A percentile compares a stretch with the other conserved stretches of the same genome.
Evolutionary conservation across 2,329 filamentous ascomycete species (phyloP).

Genomic region (Fusarium fracticaudum): DNA sequence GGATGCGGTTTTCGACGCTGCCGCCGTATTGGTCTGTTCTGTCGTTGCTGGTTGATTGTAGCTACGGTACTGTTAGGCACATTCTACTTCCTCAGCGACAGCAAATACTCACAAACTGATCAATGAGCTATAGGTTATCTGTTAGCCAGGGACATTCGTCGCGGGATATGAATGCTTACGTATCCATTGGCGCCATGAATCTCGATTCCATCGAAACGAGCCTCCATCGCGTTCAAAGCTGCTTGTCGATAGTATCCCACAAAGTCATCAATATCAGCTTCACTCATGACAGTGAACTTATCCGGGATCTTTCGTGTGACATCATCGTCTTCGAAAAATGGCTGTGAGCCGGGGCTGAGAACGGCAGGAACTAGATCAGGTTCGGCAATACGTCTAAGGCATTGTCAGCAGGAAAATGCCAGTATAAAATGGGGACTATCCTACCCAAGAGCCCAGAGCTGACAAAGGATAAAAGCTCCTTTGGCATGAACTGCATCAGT

Average conservation of each 20-base stretch:
- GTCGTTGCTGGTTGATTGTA: conserved; percentile 57
- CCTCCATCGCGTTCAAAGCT: conserved; percentile 64
- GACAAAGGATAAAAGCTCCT: conserved; percentile 67
- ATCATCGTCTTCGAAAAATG: background rate
- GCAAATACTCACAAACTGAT: conserved; percentile 60
- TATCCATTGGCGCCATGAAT: conserved; percentile 68
- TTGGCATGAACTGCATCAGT: conserved; percentile 71
- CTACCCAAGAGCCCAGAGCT: conserved; percentile 71
- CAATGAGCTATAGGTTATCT: conserved; percentile 48
- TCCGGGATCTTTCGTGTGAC: background rate
- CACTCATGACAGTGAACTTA: conserved; percentile 62
- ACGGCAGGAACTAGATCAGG: conserved; percentile 20
- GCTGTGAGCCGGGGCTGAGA: conserved; percentile 20
- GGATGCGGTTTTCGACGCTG: conserved; percentile 60
- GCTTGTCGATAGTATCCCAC: conserved; percentile 67
- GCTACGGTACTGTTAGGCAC: background rate
- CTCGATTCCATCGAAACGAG: conserved; percentile 71
- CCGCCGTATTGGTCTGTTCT: conserved; percentile 64
- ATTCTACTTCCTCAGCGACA: rapidly evolving
- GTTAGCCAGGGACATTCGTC: rapidly evolving
- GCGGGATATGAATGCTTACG: conserved; percentile 42
- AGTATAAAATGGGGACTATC: conserved; percentile 41
- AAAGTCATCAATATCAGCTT: conserved; percentile 70
- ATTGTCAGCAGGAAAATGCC: background rate
- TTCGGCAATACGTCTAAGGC: conserved; percentile 16